These are phyloP conservation scores for Paecilomyces sp. DNA, from an alignment of 2,329 filamentous ascomycete genomes.

Conservation along the genomic window DNA sequence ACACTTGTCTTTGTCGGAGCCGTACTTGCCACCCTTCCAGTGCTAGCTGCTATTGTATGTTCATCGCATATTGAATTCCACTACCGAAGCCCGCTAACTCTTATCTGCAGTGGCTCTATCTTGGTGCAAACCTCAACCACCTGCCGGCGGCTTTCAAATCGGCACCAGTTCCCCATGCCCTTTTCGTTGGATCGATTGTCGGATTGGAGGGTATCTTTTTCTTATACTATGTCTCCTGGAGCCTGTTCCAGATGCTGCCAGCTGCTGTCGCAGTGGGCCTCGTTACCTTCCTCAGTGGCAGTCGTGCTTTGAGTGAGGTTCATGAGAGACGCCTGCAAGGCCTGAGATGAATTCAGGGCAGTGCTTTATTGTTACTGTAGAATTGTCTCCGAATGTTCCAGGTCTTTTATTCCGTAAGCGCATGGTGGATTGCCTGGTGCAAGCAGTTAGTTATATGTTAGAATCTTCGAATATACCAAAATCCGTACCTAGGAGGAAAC, in stretches of 20 bases:
- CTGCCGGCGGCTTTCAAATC: slow-evolving; percentile 64
- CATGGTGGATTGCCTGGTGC: neutral
- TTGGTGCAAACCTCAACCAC: slow-evolving; percentile 80
- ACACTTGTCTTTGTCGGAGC: slow-evolving; percentile 69
- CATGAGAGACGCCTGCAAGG: slow-evolving; percentile 79
- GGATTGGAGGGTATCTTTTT: slow-evolving; percentile 89
- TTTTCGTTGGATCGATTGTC: slow-evolving; percentile 83
- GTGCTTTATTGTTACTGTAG: neutral
- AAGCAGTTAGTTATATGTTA: neutral
- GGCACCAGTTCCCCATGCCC: slow-evolving; percentile 70
- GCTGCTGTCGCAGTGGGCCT: slow-evolving; percentile 60
- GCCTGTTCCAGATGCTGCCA: slow-evolving; percentile 80
- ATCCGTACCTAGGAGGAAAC: neutral
- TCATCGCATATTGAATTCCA: neutral
- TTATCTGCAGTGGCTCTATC: slow-evolving; percentile 61
- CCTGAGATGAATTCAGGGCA: slow-evolving; percentile 39
- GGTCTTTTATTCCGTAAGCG: neutral
- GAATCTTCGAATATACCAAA: neutral
- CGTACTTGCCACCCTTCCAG: slow-evolving; percentile 66
- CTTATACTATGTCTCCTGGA: slow-evolving; percentile 89
- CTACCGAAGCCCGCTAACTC: slow-evolving; percentile 11
- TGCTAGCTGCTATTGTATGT: slow-evolving; percentile 63
- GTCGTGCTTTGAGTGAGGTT: slow-evolving; percentile 84
- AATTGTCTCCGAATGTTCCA: neutral
- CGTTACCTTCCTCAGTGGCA: slow-evolving; percentile 77